Evolutionary conservation across 2,329 filamentous ascomycete genomes (phyloP).

Genomic region (Diaporthe australafricana): DNA sequence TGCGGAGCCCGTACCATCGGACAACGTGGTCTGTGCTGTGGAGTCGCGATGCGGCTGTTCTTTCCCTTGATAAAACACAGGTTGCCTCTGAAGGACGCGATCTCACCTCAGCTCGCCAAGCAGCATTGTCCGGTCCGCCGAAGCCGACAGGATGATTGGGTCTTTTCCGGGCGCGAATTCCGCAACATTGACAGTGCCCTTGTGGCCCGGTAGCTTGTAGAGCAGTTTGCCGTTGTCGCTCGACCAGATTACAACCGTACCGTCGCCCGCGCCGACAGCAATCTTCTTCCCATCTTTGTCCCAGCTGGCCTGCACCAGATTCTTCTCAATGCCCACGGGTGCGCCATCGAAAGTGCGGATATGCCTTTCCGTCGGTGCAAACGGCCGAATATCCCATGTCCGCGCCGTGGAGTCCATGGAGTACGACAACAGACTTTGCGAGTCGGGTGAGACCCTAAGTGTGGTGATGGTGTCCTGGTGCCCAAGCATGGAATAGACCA

Average conservation of each 20-base stretch:
- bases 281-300: constrained; percentile 87
- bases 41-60: background rate
- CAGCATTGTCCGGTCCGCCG: constrained; percentile 87
- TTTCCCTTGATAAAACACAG: background rate
- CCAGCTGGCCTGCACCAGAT: constrained; percentile 91
- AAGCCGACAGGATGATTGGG: constrained; percentile 87
- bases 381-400: constrained; percentile 96
- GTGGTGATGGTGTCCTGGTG: constrained; percentile 95
- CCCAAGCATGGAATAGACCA: constrained; percentile 88
- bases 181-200: constrained; percentile 93
- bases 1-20: background rate
- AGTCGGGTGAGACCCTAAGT: constrained; percentile 90
- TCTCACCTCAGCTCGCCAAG: constrained; percentile 82
- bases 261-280: constrained; percentile 89
- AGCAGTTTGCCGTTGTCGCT: constrained; percentile 87
- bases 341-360: constrained; percentile 95
- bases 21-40: background rate
- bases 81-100: background rate
- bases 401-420: constrained; percentile 93
- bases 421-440: constrained; percentile 89
- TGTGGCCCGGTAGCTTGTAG: constrained; percentile 95
- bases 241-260: constrained; percentile 93
- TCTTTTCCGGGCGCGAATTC: constrained; percentile 88
- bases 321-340: constrained; percentile 87
- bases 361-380: constrained; percentile 87